Percentiles rank a stretch among this genome's conserved stretches.
These are phyloP conservation scores for Tricholoma matsutake DNA, from an alignment of 768 basidiomycete species.

Conservation along the genomic window DNA sequence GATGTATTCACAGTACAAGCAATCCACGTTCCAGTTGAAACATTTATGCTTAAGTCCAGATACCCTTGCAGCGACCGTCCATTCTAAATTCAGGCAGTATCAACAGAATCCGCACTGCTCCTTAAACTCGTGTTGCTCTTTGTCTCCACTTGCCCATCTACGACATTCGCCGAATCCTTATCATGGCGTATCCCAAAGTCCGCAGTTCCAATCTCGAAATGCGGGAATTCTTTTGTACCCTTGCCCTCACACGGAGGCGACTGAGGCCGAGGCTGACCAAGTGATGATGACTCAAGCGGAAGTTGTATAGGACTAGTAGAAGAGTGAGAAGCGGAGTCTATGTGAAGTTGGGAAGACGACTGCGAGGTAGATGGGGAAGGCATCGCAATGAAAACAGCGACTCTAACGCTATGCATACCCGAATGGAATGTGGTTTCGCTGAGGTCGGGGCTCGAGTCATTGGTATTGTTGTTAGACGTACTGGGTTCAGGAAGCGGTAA, in stretches of 20 bases:
- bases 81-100: not conserved
- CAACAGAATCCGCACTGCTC: not conserved
- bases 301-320: conserved; percentile 1
- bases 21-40: too few relatives aligned
- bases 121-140: not conserved
- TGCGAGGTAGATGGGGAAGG: conserved; percentile 18
- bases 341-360: not conserved
- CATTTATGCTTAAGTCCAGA: too few relatives aligned
- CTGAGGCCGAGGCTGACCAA: conserved; percentile 4
- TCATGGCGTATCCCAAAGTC: conserved; percentile 10
- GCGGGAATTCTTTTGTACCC: conserved; percentile 19
- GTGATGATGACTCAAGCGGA: conserved; percentile 7
- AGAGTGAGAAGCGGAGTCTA: not conserved
- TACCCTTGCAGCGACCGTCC: not conserved
- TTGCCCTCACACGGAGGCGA: not conserved
- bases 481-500: conserved; percentile 18
- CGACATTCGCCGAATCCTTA: not conserved
- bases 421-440: not conserved
- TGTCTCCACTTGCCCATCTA: not conserved
- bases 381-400: conserved; percentile 35
- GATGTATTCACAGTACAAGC: too few relatives aligned
- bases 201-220: conserved; percentile 31
- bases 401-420: conserved; percentile 15
- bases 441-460: conserved; percentile 6
- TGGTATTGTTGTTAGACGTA: conserved; percentile 4